Percentiles rank a stretch among this genome's conserved stretches.
Evolutionary conservation across 345 rosid species (phyloP).

Genomic region (Eucalyptus polybractea): DNA sequence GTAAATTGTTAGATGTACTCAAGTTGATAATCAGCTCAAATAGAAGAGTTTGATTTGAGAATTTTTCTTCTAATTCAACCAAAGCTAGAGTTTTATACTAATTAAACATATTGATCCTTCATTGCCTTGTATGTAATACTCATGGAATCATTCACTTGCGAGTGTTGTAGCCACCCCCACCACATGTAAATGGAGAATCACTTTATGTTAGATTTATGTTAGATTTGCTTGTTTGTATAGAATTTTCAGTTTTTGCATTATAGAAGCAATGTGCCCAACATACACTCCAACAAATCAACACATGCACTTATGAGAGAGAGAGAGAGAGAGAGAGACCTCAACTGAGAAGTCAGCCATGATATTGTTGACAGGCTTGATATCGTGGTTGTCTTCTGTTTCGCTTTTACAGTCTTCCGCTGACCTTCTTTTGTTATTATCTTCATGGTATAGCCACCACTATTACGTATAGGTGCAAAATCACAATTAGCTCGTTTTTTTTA

Average conservation of each 20-base stretch:
- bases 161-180: not conserved
- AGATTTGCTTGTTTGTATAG: not conserved
- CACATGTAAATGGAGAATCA: not conserved
- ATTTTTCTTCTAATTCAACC: not conserved
- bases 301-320: too few relatives aligned
- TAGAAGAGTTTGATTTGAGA: not conserved
- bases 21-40: not conserved
- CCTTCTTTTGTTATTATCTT: fast-evolving
- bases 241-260: too few relatives aligned
- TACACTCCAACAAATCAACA: too few relatives aligned
- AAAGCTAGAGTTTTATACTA: not conserved
- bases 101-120: not conserved
- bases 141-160: not conserved
- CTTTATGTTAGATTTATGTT: not conserved
- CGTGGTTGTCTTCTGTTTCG: fast-evolving
- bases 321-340: not conserved
- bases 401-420: fast-evolving
- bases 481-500: not conserved
- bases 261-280: too few relatives aligned
- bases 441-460: fast-evolving
- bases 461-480: not conserved
- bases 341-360: not conserved
- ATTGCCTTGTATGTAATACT: not conserved
- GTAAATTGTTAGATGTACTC: too few relatives aligned
- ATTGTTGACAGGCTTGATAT: fast-evolving